phyloP scores from a whole-genome alignment of 768 basidiomycete species.

The Coprinellus micaceus region DNA sequence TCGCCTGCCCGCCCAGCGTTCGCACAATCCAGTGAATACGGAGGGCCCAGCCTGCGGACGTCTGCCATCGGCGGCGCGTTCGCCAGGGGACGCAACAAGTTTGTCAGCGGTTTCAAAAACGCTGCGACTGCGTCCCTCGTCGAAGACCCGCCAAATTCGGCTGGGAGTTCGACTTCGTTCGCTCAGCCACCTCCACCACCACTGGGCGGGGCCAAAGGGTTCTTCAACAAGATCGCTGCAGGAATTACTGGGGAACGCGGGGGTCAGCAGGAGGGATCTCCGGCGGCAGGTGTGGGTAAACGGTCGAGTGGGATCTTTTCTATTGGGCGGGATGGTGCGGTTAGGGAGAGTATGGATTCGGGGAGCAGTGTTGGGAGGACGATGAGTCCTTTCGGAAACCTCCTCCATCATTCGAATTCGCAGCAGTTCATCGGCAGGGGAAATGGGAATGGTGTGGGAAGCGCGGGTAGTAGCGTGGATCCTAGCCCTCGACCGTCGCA shows the following conservation, averaged over 20 bases:
- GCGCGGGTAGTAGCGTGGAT: neutral
- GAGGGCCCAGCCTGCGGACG: neutral
- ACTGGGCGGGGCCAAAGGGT: slow-evolving; percentile 1
- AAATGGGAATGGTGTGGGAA: neutral
- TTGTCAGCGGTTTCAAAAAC: slow-evolving; percentile 13
- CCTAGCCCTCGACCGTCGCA: neutral
- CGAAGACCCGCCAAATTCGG: neutral
- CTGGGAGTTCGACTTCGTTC: neutral
- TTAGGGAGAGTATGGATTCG: slow-evolving; percentile 6
- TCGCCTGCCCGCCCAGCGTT: neutral
- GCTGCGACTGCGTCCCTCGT: neutral
- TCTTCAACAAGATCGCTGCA: slow-evolving; percentile 9
- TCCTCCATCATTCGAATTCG: slow-evolving; percentile 6
- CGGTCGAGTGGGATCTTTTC: neutral
- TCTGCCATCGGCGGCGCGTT: slow-evolving; percentile 20
- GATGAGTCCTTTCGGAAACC: slow-evolving; percentile 4
- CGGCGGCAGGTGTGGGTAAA: neutral
- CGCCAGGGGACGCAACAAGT: slow-evolving; percentile 18
- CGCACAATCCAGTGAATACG: neutral
- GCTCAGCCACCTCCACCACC: neutral
- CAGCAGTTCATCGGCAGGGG: slow-evolving; percentile 11
- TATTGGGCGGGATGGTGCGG: neutral
- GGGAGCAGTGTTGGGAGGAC: neutral
- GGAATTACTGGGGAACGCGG: slow-evolving; percentile 1
- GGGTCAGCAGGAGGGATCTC: neutral